Evolutionary conservation across 768 basidiomycete genomes (phyloP).

Genomic region (button mushroom (Agaricus bisporus)): DNA sequence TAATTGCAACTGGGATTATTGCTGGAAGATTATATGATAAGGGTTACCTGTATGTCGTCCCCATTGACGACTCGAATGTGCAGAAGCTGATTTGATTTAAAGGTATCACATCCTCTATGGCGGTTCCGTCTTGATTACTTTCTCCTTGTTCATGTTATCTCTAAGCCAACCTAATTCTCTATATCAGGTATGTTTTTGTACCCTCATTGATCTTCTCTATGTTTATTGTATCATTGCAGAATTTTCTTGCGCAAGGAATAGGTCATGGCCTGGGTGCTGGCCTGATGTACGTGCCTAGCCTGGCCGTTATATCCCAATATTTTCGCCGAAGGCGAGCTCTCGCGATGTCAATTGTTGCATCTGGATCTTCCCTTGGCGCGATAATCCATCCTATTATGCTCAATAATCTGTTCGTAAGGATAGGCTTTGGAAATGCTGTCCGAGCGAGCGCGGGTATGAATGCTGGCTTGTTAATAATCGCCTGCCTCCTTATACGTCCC

Average conservation of each 20-base stretch:
- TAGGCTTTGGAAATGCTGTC: constrained; percentile 14
- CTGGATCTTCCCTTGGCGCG: constrained; percentile 22
- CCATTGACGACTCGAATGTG: background rate
- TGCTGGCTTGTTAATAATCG: constrained; percentile 12
- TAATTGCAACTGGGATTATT: constrained; percentile 18
- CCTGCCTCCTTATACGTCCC: constrained; percentile 9
- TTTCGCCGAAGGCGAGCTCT: constrained; percentile 36
- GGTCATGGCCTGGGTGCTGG: constrained; percentile 41
- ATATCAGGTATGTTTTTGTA: constrained; percentile 21
- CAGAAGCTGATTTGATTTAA: background rate
- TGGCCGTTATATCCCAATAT: constrained; percentile 39
- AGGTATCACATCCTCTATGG: constrained; percentile 24
- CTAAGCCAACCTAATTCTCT: constrained; percentile 21
- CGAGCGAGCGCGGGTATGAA: constrained; percentile 16
- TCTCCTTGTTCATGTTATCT: constrained; percentile 28
- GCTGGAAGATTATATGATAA: constrained; percentile 22
- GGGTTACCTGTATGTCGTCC: constrained; percentile 21
- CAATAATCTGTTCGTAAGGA: constrained; percentile 33
- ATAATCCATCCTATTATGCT: constrained; percentile 46
- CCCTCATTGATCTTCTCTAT: background rate
- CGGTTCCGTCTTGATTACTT: constrained; percentile 20
- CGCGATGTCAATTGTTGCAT: constrained; percentile 33
- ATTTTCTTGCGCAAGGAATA: constrained; percentile 43
- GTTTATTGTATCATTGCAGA: constrained; percentile 15
- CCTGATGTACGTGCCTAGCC: constrained; percentile 35